Conservation (phyloP, 2,329 filamentous ascomycete genomes). For the Aureobasidium pullulans region DNA sequence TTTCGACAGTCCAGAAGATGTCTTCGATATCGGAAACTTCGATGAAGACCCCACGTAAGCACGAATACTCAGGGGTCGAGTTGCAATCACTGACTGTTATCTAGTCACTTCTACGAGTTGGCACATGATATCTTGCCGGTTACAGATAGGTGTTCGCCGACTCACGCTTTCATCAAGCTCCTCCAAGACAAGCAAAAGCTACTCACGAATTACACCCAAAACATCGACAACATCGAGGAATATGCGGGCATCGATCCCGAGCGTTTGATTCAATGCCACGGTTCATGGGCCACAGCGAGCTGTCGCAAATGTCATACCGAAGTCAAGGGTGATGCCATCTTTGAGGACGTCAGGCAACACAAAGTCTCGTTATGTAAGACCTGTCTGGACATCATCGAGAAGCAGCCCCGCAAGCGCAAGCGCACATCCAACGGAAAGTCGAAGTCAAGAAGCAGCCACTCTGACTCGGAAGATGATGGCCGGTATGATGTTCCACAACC, state of each 20-base stretch:
- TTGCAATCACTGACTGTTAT: background rate
- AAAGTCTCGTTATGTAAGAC: conserved; percentile 68
- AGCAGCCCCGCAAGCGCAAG: conserved; percentile 29
- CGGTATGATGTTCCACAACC: conserved; percentile 59
- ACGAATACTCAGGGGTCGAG: background rate
- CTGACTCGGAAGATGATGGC: conserved; percentile 50
- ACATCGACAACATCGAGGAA: conserved; percentile 91
- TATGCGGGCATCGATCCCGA: conserved; percentile 73
- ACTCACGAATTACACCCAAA: conserved; percentile 95
- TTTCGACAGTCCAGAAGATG: conserved; percentile 78
- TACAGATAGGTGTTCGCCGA: conserved; percentile 70
- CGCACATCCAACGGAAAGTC: conserved; percentile 40
- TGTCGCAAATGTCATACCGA: conserved; percentile 75
- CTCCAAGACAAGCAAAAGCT: conserved; percentile 83
- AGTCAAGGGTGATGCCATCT: conserved; percentile 69
- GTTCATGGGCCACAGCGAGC: conserved; percentile 85
- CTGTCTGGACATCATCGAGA: conserved; percentile 52
- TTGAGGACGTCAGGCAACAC: conserved; percentile 68
- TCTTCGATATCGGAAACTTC: conserved; percentile 88
- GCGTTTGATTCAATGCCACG: conserved; percentile 92
- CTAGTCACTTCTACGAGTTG: conserved; percentile 73
- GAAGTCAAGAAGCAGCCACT: conserved; percentile 41
- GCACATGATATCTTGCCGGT: conserved; percentile 84
- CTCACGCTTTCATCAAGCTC: conserved; percentile 86
- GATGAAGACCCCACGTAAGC: conserved; percentile 62